Base-by-base conservation (phyloP, 257 asterid species). In the Datura wrightii region DNA sequence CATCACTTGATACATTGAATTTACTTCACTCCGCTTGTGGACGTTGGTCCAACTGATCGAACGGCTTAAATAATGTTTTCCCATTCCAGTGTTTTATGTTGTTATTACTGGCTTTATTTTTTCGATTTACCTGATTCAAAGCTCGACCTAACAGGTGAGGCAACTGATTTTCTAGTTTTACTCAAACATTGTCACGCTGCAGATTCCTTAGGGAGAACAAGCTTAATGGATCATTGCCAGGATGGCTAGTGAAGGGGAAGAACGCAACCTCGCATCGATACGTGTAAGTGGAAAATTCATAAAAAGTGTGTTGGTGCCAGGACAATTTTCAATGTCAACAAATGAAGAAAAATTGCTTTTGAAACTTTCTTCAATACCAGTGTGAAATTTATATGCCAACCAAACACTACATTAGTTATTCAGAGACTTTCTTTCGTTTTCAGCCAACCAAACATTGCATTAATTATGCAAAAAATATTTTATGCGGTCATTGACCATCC, bases 151-250 rank as follows among this genome's bases (percentile, higher is more conserved):
- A 37, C 50, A 15, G 52, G 50, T 15, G 50, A 44, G 52, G 39
- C 39, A 67, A 8, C 78, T 0, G 52, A 67, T 67, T 39, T 39
- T 67, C 78, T 67, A 67, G 31, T 67, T 67, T 67, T 39, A 67
- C 52, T 34, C 52, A 18, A 18, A 9, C 55, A 70, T 70, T 42
- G 0, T 42, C 55, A 18, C 5, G 10, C 53, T 71, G 34, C 79
- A 85, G 88, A 58, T 85, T 71, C 44, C 85, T 85, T 14, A 56
- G 83, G 56, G 18, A 54, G 10, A 85, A 85, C 85, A 85, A 85
- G 36, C 85, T 82, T 52, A 82, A 18, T 34, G 56, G 44, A 37
- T 18, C 58, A 19, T 52, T 85, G 31, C 85, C 88, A 18, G 78
- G 39, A 46, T 82, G 85, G 85, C 76, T 85, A 76, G 14, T 34